A percentile compares a stretch with the other conserved stretches of the same genome.
Evolutionary conservation across 305 asterid genomes (phyloP).

Genomic region (Withania somnifera): DNA sequence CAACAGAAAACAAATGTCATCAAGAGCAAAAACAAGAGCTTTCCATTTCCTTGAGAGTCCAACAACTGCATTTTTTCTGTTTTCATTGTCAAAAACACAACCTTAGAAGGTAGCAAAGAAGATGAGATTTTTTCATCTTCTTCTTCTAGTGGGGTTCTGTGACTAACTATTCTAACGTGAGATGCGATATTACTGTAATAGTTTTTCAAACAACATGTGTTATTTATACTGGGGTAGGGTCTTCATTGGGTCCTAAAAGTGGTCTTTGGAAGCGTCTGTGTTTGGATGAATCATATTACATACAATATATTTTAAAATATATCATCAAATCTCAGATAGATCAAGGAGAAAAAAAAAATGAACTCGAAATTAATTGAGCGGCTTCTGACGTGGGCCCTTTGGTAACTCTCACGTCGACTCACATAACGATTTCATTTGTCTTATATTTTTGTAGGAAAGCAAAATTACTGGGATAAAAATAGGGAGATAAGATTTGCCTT

Average conservation of each 20-base stretch:
- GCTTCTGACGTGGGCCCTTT: too few relatives aligned
- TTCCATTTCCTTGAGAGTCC: neutral
- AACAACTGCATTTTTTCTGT: neutral
- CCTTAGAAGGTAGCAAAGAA: neutral
- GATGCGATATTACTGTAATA: neutral
- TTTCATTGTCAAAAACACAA: neutral
- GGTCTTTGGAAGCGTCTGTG: neutral
- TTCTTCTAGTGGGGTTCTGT: neutral
- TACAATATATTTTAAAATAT: too few relatives aligned
- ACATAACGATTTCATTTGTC: too few relatives aligned
- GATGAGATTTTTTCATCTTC: neutral
- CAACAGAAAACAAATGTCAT: conserved; percentile 5
- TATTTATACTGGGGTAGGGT: neutral
- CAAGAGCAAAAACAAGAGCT: conserved; percentile 10
- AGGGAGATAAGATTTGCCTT: neutral
- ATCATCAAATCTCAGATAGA: too few relatives aligned
- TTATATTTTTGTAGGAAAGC: too few relatives aligned
- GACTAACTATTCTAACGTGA: neutral
- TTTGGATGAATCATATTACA: too few relatives aligned
- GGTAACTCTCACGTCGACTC: too few relatives aligned
- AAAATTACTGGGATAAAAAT: too few relatives aligned
- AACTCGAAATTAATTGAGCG: too few relatives aligned
- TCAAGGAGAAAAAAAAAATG: too few relatives aligned
- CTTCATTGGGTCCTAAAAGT: neutral
- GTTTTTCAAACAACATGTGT: neutral